Evolutionary conservation across 108 stramenopile species (phyloP).

Genomic region (Cylindrotheca fusiformis): DNA sequence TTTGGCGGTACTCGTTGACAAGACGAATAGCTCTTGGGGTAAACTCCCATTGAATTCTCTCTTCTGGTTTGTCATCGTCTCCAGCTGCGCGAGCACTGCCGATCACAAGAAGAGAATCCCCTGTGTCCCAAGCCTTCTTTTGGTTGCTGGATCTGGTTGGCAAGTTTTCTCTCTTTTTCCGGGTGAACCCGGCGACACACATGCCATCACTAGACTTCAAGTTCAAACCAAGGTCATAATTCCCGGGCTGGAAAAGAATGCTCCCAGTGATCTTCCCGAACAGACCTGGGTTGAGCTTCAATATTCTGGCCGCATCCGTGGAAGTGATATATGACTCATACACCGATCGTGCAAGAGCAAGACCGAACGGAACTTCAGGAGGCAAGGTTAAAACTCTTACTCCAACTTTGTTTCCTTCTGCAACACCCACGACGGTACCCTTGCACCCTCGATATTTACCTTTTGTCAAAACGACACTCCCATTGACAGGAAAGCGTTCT

Average conservation of each 20-base stretch:
- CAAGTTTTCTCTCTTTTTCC: conserved; percentile 54
- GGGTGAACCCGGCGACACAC: conserved; percentile 88
- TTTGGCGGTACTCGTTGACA: conserved; percentile 82
- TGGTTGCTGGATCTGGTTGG: conserved; percentile 1
- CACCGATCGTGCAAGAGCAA: conserved; percentile 77
- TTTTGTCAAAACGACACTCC: conserved; percentile 78
- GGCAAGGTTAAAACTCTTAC: conserved; percentile 82
- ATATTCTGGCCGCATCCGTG: conserved; percentile 75
- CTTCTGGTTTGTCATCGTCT: conserved; percentile 32
- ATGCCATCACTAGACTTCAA: conserved; percentile 78
- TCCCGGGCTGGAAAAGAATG: conserved; percentile 78
- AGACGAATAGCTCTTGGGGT: conserved; percentile 88
- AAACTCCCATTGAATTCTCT: conserved; percentile 90
- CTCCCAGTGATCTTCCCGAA: conserved; percentile 87
- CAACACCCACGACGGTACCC: conserved; percentile 65
- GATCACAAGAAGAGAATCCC: conserved; percentile 80
- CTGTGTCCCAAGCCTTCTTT: conserved; percentile 74
- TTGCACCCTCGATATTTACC: conserved; percentile 77
- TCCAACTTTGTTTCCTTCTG: conserved; percentile 71
- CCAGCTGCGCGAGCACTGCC: conserved; percentile 52
- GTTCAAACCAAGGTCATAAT: conserved; percentile 93
- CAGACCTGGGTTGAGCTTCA: conserved; percentile 73
- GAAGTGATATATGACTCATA: conserved; percentile 83
- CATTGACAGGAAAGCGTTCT: conserved; percentile 79
- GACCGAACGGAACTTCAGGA: conserved; percentile 91